Percentiles rank a stretch among this genome's conserved stretches.
Conservation (phyloP, 75 land plant species). For the Larix kaempferi region DNA sequence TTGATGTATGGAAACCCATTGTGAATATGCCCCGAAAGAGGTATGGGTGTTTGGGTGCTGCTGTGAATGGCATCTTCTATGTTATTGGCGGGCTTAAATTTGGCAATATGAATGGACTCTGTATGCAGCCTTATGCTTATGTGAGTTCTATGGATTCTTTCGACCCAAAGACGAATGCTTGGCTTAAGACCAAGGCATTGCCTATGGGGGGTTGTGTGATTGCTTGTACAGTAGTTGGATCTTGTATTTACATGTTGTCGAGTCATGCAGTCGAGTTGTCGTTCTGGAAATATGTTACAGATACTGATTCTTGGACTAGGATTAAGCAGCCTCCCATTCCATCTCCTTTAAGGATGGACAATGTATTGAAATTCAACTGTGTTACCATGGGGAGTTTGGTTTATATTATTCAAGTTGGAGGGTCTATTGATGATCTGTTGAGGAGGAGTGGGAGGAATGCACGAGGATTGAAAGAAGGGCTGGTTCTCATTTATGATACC, state of each 20-base stretch:
- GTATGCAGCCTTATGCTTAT: conserved; percentile 46
- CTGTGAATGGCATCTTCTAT: conserved; percentile 76
- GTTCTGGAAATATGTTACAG: conserved; percentile 76
- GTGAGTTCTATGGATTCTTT: conserved; percentile 81
- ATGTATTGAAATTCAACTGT: conserved; percentile 62
- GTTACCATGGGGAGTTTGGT: conserved; percentile 60
- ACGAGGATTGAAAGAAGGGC: conserved; percentile 57
- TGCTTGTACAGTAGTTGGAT: conserved; percentile 70
- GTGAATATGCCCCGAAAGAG: conserved; percentile 56
- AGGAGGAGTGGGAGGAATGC: conserved; percentile 41
- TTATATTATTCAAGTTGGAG: conserved; percentile 59
- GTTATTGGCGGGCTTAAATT: conserved; percentile 80
- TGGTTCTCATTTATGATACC: conserved; percentile 72
- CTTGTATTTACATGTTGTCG: conserved; percentile 67
- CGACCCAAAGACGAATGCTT: conserved; percentile 46
- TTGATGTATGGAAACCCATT: conserved; percentile 65
- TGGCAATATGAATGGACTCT: conserved; percentile 28
- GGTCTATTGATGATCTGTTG: conserved; percentile 66
- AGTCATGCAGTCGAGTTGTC: conserved; percentile 95
- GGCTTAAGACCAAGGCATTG: conserved; percentile 62
- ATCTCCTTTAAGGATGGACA: conserved; percentile 62
- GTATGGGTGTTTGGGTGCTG: conserved; percentile 91
- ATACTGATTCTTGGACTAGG: conserved; percentile 63
- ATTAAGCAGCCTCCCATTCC: conserved; percentile 70
- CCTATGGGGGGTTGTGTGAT: conserved; percentile 95